Percentiles rank a stretch among this genome's conserved stretches.
These are phyloP conservation scores for Solanum lycopersicoides DNA, from an alignment of 257 asterid species.

Conservation along the genomic window DNA sequence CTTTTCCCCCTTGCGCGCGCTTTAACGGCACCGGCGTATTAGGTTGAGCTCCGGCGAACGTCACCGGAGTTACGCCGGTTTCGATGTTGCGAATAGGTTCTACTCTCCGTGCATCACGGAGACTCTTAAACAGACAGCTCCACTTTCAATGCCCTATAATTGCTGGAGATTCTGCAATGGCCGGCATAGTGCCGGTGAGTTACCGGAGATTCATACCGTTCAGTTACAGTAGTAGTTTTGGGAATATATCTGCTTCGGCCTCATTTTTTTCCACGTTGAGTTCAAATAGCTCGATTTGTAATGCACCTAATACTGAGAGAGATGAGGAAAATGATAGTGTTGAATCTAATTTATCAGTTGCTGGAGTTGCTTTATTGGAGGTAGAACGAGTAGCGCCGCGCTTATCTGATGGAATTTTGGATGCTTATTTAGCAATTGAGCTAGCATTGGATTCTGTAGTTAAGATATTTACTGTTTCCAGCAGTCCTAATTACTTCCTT, in stretches of 20 bases:
- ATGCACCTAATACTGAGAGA: not conserved
- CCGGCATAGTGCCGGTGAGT: not conserved
- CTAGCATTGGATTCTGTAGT: slow-evolving; percentile 92
- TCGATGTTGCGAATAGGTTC: slow-evolving; percentile 9
- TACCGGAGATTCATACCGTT: not conserved
- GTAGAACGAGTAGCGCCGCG: slow-evolving; percentile 4
- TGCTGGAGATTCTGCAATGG: not conserved
- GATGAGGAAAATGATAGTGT: not conserved
- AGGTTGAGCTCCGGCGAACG: not conserved
- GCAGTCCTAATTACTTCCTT: slow-evolving; percentile 79
- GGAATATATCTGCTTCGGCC: not conserved
- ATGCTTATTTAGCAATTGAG: slow-evolving; percentile 64
- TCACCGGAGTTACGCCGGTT: not conserved
- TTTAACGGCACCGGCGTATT: not conserved
- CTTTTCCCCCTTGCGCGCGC: not conserved
- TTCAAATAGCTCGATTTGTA: not conserved
- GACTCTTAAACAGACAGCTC: not conserved
- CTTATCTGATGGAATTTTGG: slow-evolving; percentile 22
- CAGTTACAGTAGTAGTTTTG: not conserved
- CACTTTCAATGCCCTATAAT: not conserved
- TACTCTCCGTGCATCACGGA: not conserved
- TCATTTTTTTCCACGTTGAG: not conserved
- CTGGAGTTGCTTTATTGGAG: not conserved
- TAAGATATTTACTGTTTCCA: slow-evolving; percentile 84
- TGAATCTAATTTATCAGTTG: not conserved